Base-by-base conservation (phyloP, 345 rosid species). In the Linum trigynum region DNA sequence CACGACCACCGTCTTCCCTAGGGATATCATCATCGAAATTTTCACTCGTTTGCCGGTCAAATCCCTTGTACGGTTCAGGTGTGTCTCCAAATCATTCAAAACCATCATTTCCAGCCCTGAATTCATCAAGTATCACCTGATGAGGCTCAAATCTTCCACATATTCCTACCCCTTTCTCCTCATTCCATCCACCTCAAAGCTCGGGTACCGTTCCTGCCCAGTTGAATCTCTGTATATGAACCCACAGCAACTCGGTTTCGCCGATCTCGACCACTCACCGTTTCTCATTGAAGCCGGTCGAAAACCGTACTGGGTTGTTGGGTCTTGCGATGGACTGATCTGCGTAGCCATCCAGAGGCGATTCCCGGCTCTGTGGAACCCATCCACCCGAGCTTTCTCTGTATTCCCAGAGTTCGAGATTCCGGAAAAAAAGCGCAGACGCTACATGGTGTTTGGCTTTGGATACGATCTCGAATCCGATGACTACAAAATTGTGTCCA, bases 301-400 rank as follows among this genome's bases (percentile, higher is more conserved):
- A 63, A 66, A 75, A 67, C 36, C 63, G 67, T 63, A 58, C 66
- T 38, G 76, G 78, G 40, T 56, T 80, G 6, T 38, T 74, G 9
- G 86, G 82, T 82, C 86, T 66, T 74, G 77, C 7, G 65, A 80
- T 45, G 86, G 84, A 8, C 72, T 83, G 62, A 65, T 80, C 32
- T 83, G 84, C 57, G 76, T 80, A 7, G 76, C 79, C 40, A 9
- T 74, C 76, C 0, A 62, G 70, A 2, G 76, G 68, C 62, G 68
- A 57, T 5, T 65, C 59, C 63, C n/a, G 71, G 78, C 69, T 70
- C 72, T 82, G 72, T 76, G 76, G 45, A 82, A 80, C 43, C 86
- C 82, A 37, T 71, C 79, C 65, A 82, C 76, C 5, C 71, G 73
- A 66, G 84, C 78, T 48, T 80, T 76, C 14, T 80, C 66, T 77